phyloP scores from a whole-genome alignment of 805 yeast species.

The Yarrowia sp. region DNA sequence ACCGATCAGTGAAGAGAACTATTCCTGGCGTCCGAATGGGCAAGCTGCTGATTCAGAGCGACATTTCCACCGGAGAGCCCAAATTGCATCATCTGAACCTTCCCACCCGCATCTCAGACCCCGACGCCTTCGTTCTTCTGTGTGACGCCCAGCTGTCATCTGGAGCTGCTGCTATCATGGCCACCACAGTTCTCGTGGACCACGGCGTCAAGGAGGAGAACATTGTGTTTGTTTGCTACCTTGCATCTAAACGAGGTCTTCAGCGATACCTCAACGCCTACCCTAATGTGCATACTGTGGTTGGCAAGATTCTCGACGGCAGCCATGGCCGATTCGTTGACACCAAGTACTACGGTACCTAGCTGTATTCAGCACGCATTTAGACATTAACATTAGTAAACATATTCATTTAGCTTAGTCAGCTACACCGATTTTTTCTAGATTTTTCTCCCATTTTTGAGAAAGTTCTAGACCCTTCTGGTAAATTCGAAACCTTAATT shows the following conservation, averaged over 20 bases:
- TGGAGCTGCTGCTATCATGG: slow-evolving; percentile 96
- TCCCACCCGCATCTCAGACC: slow-evolving; percentile 55
- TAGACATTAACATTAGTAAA: slow-evolving; percentile 12
- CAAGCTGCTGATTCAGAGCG: slow-evolving; percentile 84
- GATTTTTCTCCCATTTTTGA: neutral
- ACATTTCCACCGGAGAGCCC: slow-evolving; percentile 91
- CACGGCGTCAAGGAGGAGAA: slow-evolving; percentile 70
- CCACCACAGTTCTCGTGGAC: slow-evolving; percentile 83
- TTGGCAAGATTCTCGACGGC: slow-evolving; percentile 59
- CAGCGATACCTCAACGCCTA: slow-evolving; percentile 77
- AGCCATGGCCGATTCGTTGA: slow-evolving; percentile 66
- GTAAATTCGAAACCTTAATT: slow-evolving; percentile 9
- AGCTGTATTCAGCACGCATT: slow-evolving; percentile 9
- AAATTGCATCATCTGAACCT: slow-evolving; percentile 82
- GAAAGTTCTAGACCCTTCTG: slow-evolving; percentile 24
- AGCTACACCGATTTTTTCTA: neutral
- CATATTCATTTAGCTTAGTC: neutral
- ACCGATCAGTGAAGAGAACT: slow-evolving; percentile 75
- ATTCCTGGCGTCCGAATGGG: slow-evolving; percentile 80
- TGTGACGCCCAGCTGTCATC: slow-evolving; percentile 88
- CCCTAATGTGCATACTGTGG: slow-evolving; percentile 69
- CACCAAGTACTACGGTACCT: slow-evolving; percentile 77
- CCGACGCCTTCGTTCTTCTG: slow-evolving; percentile 57
- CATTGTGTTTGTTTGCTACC: slow-evolving; percentile 71
- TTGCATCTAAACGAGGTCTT: slow-evolving; percentile 81